A percentile compares a stretch with the other conserved stretches of the same genome.
These are phyloP conservation scores for Aspergillus novofumigatus DNA, from an alignment of 2,329 filamentous ascomycete genomes.

Conservation along the genomic window DNA sequence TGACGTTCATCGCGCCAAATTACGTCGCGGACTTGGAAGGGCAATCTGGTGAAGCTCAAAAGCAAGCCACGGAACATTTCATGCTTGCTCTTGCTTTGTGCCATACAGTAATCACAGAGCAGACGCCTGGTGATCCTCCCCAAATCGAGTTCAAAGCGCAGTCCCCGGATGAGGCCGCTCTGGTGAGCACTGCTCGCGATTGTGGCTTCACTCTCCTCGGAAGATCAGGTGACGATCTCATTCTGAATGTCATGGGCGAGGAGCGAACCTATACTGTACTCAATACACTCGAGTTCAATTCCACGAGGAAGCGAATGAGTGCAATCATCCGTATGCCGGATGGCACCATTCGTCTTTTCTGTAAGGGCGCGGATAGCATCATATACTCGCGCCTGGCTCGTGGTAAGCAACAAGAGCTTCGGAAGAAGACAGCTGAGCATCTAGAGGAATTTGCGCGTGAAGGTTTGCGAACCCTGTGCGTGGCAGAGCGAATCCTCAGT, in stretches of 20 bases:
- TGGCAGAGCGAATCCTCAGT: constrained; percentile 74
- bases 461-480: constrained; percentile 89
- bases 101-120: constrained; percentile 92
- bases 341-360: constrained; percentile 82
- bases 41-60: constrained; percentile 70
- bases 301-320: constrained; percentile 94
- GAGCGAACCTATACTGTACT: constrained; percentile 82
- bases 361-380: constrained; percentile 95
- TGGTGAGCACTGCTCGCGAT: constrained; percentile 90
- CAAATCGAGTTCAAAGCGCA: constrained; percentile 95
- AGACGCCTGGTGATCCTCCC: constrained; percentile 81
- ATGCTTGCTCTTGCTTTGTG: constrained; percentile 96
- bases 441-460: constrained; percentile 96
- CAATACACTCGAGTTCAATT: constrained; percentile 97
- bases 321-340: constrained; percentile 94
- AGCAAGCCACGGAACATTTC: constrained; percentile 75
- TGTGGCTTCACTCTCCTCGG: constrained; percentile 92
- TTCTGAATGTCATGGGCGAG: constrained; percentile 80
- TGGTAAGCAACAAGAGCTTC: constrained; percentile 80
- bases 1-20: constrained; percentile 90
- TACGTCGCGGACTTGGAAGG: constrained; percentile 81
- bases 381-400: constrained; percentile 88
- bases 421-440: constrained; percentile 81
- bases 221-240: constrained; percentile 71
- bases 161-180: constrained; percentile 90